Base-by-base conservation (phyloP, 139 green algal genomes). In the Penium margaritaceum region DNA sequence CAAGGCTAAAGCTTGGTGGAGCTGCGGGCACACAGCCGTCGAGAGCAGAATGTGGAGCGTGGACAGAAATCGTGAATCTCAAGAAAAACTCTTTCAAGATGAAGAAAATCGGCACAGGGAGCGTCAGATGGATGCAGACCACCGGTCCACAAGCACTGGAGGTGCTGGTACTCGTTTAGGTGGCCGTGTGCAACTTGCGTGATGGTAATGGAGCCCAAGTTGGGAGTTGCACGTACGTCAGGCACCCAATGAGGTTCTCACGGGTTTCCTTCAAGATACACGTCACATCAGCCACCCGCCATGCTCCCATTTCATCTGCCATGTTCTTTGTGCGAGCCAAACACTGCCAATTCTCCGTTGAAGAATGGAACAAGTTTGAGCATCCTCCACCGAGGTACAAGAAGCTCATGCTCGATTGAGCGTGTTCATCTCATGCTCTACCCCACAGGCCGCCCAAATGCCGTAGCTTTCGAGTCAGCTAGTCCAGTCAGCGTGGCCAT, bases 1-100 rank as follows among this genome's bases (percentile, higher is more conserved):
- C 57, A 24, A 33, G 21, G 43, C 46, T 38, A 29, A 80, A 80
- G 6, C 21, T 37, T 2, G 63, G 27, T 0, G 62, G 24, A 27
- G 63, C 74, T 80, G 72, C 34, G 72, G 17, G 33, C 32, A 73
- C 32, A 73, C 5, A 64, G 15, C 21, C 2, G 5, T 3, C 62
- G 30, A 17, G 19, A 53, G 61, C 36, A 4, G 62, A 37, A 7
- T 17, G 27, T 70, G 27, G 15, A 24, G 1, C 43, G 29, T 60
- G 4, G 47, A 4, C 2, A 60, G 29, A n/a, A 60, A 55, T 33
- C 47, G 14, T 33, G 47, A 27, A 54, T 29, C 12, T 24, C 14
- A 68, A 24, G 61, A 17, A 17, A n/a, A 60, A 60, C 12, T 27
- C 43, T 60, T 60, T 5, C n/a, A 4, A 2, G 30, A 33, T 24